Evolutionary conservation across 768 basidiomycete species (phyloP).

Genomic region (Lepiota brunneoincarnata): DNA sequence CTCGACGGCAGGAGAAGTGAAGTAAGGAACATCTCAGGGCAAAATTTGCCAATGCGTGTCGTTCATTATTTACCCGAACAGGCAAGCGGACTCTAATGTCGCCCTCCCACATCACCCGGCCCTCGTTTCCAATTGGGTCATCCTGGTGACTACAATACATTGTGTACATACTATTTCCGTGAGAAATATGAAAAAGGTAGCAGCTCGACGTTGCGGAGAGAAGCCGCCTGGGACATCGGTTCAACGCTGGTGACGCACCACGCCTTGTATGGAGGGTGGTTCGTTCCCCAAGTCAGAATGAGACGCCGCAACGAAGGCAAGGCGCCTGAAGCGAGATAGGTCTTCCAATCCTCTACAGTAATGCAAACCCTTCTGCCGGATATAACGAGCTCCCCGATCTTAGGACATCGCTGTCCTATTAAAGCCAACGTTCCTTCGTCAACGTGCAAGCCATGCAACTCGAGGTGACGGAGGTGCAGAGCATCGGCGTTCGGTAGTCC

Average conservation of each 20-base stretch:
- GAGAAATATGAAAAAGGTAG: background rate
- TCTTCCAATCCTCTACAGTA: conserved; percentile 37
- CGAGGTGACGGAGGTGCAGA: conserved; percentile 34
- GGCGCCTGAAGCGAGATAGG: conserved; percentile 33
- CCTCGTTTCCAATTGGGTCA: background rate
- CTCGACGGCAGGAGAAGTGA: background rate
- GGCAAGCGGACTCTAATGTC: background rate
- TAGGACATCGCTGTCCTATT: conserved; percentile 31
- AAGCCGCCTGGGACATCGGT: conserved; percentile 15
- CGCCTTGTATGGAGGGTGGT: conserved; percentile 34
- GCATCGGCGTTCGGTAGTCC: conserved; percentile 20
- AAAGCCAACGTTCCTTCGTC: conserved; percentile 31
- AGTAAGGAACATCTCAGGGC: conserved; percentile 8
- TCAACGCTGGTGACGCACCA: conserved; percentile 28
- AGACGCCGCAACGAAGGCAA: conserved; percentile 33
- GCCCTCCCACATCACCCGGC: conserved; percentile 1
- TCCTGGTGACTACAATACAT: too few relatives aligned
- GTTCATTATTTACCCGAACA: conserved; percentile 9
- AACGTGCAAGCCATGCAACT: conserved; percentile 38
- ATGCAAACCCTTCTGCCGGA: conserved; percentile 38
- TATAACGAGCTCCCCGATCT: conserved; percentile 39
- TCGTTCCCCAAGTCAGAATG: conserved; percentile 36
- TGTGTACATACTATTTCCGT: background rate
- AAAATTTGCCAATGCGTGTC: conserved; percentile 6
- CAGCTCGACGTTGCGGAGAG: background rate